Conservation (phyloP, 768 basidiomycete species). For the Naganishia kalamii region DNA sequence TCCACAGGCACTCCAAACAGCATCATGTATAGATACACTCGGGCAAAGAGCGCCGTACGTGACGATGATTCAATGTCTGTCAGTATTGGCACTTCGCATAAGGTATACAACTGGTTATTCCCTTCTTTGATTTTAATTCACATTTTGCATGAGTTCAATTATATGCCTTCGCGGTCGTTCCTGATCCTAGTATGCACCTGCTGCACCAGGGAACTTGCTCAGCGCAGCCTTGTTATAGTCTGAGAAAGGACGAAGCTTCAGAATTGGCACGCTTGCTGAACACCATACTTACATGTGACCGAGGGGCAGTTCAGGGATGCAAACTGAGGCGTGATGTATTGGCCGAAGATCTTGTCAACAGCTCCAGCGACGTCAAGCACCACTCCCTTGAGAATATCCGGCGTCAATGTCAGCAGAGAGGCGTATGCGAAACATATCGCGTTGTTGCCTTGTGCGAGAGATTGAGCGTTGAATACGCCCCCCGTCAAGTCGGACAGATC, state of each 20-base stretch:
- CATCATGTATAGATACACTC: too few species aligned
- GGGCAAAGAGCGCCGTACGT: too few species aligned
- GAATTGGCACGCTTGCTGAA: not conserved
- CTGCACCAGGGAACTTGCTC: slow-evolving; percentile 9
- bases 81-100: too few species aligned
- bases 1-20: too few species aligned
- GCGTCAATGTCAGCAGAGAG: slow-evolving; percentile 2
- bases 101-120: too few species aligned
- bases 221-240: slow-evolving; percentile 11
- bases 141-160: too few species aligned
- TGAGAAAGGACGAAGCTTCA: not conserved
- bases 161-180: too few species aligned
- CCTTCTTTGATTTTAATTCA: too few species aligned
- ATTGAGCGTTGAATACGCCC: slow-evolving; percentile 15
- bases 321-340: not conserved
- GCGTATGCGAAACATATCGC: slow-evolving; percentile 16
- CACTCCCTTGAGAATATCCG: slow-evolving; percentile 14
- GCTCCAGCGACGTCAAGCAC: slow-evolving; percentile 8
- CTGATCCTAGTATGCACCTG: not conserved
- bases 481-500: slow-evolving; percentile 17
- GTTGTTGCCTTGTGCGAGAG: slow-evolving; percentile 15
- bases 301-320: slow-evolving; percentile 15
- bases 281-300: not conserved
- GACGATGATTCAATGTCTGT: too few species aligned
- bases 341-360: not conserved